phyloP scores from a whole-genome alignment of 2,329 filamentous ascomycete species.

The Arachnomyces sp. region DNA sequence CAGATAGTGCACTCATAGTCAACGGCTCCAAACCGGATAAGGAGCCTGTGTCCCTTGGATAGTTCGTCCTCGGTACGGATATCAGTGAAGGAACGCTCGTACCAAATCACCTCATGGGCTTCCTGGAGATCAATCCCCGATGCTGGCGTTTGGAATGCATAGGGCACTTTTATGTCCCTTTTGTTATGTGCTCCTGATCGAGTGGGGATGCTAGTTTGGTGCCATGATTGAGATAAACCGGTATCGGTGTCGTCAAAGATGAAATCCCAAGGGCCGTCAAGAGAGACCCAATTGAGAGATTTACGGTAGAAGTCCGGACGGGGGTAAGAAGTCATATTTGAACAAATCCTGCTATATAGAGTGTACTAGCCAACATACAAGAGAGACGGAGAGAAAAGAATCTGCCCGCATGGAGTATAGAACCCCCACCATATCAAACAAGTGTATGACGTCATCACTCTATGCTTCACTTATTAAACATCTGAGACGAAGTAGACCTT shows the following conservation, averaged over 20 bases:
- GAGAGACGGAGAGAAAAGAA: no score
- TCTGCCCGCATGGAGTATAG: no score
- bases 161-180: slow-evolving; percentile 55
- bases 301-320: slow-evolving; percentile 57
- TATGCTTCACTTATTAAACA: no score
- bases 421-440: no score
- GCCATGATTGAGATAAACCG: slow-evolving; percentile 49
- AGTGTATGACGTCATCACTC: no score
- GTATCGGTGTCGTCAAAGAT: slow-evolving; percentile 58
- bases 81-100: slow-evolving; percentile 49
- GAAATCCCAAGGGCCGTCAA: slow-evolving; percentile 59
- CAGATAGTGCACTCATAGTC: slow-evolving; percentile 48
- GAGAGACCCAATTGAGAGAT: slow-evolving; percentile 50
- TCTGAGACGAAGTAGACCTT: no score
- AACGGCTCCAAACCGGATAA: slow-evolving; percentile 45
- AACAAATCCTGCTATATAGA: no score
- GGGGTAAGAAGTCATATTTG: slow-evolving; percentile 40
- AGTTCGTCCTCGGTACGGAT: slow-evolving; percentile 40
- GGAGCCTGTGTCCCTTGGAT: slow-evolving; percentile 26
- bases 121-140: slow-evolving; percentile 56
- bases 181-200: slow-evolving; percentile 37
- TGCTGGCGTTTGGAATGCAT: slow-evolving; percentile 57
- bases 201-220: slow-evolving; percentile 43
- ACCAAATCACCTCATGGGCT: slow-evolving; percentile 62
- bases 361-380: no score